Percentiles rank a stretch among this genome's conserved stretches.
Evolutionary conservation across 2,329 filamentous ascomycete species (phyloP).

Genomic region (Colletotrichum nymphaeae): DNA sequence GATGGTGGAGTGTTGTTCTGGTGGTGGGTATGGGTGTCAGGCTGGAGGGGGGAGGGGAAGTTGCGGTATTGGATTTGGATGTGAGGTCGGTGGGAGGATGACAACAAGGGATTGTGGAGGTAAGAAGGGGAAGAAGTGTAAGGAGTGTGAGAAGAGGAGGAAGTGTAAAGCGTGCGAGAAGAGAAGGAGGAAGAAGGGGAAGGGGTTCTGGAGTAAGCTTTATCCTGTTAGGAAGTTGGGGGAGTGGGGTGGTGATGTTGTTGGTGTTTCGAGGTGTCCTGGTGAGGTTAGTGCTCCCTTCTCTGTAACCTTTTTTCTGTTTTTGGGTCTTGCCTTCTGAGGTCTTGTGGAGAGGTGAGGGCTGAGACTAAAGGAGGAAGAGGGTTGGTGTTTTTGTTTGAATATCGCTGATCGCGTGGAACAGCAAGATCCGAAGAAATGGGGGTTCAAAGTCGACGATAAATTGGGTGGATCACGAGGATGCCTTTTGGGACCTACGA

Average conservation of each 20-base stretch:
- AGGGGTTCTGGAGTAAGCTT: background rate
- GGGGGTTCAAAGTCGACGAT: constrained; percentile 4
- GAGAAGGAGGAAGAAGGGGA: background rate
- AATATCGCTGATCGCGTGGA: background rate
- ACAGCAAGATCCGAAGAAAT: constrained; percentile 26
- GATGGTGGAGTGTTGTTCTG: constrained; percentile 3
- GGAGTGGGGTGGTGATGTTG: constrained; percentile 27
- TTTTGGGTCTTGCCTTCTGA: background rate
- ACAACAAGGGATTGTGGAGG: background rate
- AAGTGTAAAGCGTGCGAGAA: background rate
- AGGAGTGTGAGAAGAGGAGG: background rate
- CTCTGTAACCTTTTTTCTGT: too few relatives aligned
- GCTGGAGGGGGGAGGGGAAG: background rate
- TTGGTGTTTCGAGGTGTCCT: constrained; percentile 24
- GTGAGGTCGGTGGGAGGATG: background rate
- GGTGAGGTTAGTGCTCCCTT: constrained; percentile 15
- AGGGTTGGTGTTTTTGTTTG: too few relatives aligned
- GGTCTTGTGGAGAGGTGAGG: background rate
- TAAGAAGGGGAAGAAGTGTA: background rate
- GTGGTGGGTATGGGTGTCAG: background rate
- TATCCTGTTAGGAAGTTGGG: background rate
- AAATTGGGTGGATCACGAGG: too few relatives aligned
- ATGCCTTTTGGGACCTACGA: background rate
- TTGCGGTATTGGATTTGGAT: background rate
- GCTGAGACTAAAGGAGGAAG: too few relatives aligned